Percentiles rank a stretch among this genome's conserved stretches.
Conservation (phyloP, 257 asterid genomes). For the Nicotiana attenuata region DNA sequence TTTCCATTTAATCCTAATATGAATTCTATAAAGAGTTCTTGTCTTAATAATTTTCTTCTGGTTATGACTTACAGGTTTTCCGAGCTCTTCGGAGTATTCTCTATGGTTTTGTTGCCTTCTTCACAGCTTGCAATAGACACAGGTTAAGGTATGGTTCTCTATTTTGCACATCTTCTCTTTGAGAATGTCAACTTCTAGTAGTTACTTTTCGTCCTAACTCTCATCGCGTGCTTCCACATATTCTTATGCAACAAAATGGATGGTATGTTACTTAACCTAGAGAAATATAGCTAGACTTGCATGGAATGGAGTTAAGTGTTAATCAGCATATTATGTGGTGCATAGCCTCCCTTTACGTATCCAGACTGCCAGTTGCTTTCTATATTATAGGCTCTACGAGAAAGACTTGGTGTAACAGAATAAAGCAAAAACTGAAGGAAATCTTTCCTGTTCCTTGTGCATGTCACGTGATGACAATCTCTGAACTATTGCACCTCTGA, state of each 20-base stretch:
- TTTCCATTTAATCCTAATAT: background rate
- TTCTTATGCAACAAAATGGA: background rate
- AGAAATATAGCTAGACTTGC: background rate
- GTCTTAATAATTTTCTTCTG: background rate
- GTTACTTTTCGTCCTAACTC: background rate
- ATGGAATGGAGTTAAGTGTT: background rate
- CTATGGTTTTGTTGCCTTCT: constrained; percentile 82
- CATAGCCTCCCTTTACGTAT: background rate
- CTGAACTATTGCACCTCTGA: background rate
- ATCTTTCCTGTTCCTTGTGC: background rate
- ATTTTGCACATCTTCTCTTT: background rate
- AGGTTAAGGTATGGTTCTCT: constrained; percentile 63
- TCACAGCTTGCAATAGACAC: constrained; percentile 80
- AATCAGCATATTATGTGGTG: background rate
- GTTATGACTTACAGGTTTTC: constrained; percentile 50
- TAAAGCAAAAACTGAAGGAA: background rate
- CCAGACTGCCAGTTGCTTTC: background rate
- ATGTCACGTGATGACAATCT: background rate
- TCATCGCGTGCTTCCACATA: background rate
- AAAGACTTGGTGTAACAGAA: background rate
- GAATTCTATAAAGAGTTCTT: background rate
- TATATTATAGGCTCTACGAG: background rate
- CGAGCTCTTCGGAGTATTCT: constrained; percentile 92
- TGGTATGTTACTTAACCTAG: background rate
- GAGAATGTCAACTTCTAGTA: background rate